Evolutionary conservation across 192 early-diverging fungal genomes (phyloP), one percentile per base, ranked within the genome.

Genomic region (Coemansia sp.): DNA sequence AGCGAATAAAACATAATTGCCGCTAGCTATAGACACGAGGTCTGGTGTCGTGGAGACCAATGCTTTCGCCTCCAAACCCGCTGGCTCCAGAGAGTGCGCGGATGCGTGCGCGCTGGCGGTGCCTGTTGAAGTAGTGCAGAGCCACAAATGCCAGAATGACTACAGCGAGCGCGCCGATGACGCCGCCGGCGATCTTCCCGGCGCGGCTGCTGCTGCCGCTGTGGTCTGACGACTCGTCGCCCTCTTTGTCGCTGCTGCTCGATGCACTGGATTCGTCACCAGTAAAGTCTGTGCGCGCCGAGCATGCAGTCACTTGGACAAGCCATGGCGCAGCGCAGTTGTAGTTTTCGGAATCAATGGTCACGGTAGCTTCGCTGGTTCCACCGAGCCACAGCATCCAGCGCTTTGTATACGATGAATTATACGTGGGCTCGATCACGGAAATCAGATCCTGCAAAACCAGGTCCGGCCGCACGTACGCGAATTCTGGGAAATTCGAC

Each of bases 401-500:
- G 62, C 61, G 71, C 8, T 39, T 52, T 9, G 29, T 28, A 42
- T 75, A 61, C 16, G 49, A 29, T 5, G 58, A 1, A 26, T 71
- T 64, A 34, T 80, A 80, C 0, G 46, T 68, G 26, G 72, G 77
- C 57, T 68, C 68, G 25, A 80, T 4, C 4, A 80, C 68, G 58
- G 62, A 58, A 18, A 80, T 75, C 5, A 80, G 21, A 34, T 80
- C 77, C 68, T 72, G 77, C 8, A 80, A 58, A 9, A 75, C 77
- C 29, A 80, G 58, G 34, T 80, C 77, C 34, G 77, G 77, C 0
- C 77, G 68, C 25, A 67, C 77, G 58, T 74, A 73, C 5, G 48
- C 77, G 42, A 71, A 80, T 37, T 80, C 77, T 26, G 77, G 62
- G 43, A 75, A 80, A 33, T 75, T 80, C 58, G 59, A 71, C 34